Conservation (phyloP, 768 basidiomycete genomes). For the Mycena metata region DNA sequence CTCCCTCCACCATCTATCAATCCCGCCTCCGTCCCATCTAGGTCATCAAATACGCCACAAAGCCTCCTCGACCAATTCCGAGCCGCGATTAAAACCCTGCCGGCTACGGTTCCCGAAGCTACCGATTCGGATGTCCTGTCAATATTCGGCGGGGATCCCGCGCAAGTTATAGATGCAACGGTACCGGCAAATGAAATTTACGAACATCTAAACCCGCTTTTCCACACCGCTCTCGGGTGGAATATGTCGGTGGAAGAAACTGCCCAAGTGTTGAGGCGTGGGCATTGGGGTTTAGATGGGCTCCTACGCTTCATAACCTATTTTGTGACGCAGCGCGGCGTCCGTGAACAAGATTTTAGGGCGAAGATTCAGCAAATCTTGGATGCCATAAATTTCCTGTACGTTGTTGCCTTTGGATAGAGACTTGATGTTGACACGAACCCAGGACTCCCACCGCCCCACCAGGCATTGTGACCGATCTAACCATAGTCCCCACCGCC, state of each 20-base stretch:
- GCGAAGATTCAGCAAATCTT: conserved; percentile 11
- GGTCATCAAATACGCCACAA: neutral
- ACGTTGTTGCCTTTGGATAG: neutral
- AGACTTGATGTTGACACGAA: no score
- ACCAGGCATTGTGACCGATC: neutral
- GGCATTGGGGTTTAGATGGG: neutral
- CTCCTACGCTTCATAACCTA: neutral
- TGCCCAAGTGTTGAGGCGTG: neutral
- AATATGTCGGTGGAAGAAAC: conserved; percentile 7
- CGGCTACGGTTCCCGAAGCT: neutral
- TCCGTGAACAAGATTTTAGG: conserved; percentile 12
- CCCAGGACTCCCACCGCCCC: neutral
- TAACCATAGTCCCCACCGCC: neutral
- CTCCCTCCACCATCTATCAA: neutral
- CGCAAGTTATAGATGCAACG: neutral
- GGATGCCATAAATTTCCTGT: conserved; percentile 12
- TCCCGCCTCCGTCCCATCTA: neutral
- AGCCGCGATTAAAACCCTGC: conserved; percentile 1
- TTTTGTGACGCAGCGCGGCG: conserved; percentile 13
- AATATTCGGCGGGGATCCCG: neutral
- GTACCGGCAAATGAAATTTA: neutral
- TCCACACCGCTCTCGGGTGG: conserved; percentile 8
- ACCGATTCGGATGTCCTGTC: conserved; percentile 1
- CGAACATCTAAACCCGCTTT: conserved; percentile 14
- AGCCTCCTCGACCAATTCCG: conserved; percentile 4